Conservation (phyloP, 768 basidiomycete genomes). For the Amanita molliuscula region DNA sequence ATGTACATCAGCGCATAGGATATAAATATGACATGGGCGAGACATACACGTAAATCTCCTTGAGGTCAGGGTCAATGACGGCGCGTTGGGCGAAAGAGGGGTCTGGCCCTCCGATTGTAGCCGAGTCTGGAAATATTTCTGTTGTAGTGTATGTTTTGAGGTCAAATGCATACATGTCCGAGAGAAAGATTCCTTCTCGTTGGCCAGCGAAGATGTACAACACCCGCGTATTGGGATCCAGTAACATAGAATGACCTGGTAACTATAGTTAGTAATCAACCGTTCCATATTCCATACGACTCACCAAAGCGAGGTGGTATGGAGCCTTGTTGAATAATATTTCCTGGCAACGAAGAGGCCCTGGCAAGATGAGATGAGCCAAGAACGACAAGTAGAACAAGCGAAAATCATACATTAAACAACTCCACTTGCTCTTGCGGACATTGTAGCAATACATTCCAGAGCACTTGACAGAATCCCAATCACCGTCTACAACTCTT, state of each 20-base stretch:
- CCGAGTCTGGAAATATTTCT: constrained; percentile 56
- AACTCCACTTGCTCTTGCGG: constrained; percentile 53
- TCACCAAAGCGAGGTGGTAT: constrained; percentile 57
- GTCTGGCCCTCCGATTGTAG: constrained; percentile 51
- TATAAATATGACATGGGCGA: neutral
- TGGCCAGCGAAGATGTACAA: constrained; percentile 73
- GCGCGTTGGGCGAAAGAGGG: constrained; percentile 70
- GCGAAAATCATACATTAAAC: constrained; percentile 43
- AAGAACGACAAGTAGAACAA: neutral
- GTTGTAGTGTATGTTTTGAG: constrained; percentile 44
- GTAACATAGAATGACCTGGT: constrained; percentile 73
- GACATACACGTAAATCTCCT: constrained; percentile 67
- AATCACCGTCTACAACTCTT: constrained; percentile 56
- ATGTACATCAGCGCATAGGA: neutral
- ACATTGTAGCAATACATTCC: constrained; percentile 70
- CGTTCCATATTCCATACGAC: constrained; percentile 6
- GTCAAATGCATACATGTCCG: constrained; percentile 72
- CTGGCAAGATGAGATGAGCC: neutral
- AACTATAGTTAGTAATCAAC: neutral
- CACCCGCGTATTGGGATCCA: constrained; percentile 46
- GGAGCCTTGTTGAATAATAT: constrained; percentile 22
- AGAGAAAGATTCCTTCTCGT: constrained; percentile 51
- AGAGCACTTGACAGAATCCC: constrained; percentile 50
- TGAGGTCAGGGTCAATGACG: constrained; percentile 48
- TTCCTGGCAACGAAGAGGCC: constrained; percentile 15